Conservation (phyloP, 2,329 filamentous ascomycete species). For the Pseudopithomyces chartarum region DNA sequence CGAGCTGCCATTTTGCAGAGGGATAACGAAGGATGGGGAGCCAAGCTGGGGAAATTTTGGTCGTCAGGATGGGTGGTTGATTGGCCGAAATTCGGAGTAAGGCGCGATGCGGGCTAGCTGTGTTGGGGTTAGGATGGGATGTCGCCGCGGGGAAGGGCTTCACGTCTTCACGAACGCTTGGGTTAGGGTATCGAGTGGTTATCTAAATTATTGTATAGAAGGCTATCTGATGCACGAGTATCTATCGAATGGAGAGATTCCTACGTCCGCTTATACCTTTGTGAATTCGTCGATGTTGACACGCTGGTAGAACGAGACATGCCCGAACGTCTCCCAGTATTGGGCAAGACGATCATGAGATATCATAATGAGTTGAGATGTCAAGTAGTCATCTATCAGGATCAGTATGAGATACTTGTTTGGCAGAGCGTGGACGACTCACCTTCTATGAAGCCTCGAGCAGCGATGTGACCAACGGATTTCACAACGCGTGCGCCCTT, state of each 20-base stretch:
- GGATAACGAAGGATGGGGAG: constrained; percentile 4
- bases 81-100: constrained; percentile 14
- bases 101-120: neutral
- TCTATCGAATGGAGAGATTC: neutral
- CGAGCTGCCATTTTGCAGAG: constrained; percentile 33
- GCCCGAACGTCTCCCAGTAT: constrained; percentile 70
- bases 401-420: constrained; percentile 10
- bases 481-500: constrained; percentile 74
- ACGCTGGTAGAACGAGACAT: constrained; percentile 55
- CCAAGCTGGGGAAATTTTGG: constrained; percentile 14
- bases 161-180: too few species aligned
- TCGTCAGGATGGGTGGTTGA: constrained; percentile 1
- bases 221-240: neutral
- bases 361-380: constrained; percentile 77
- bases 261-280: constrained; percentile 13
- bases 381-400: constrained; percentile 70
- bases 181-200: too few species aligned
- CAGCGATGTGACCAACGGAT: constrained; percentile 78
- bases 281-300: constrained; percentile 51
- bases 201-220: too few species aligned
- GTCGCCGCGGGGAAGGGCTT: too few species aligned
- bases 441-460: constrained; percentile 73
- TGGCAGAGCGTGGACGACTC: constrained; percentile 43
- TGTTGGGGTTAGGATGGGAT: neutral
- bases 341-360: constrained; percentile 79